Conservation (phyloP, 768 basidiomycete species). For the Tricholoma sp. region DNA sequence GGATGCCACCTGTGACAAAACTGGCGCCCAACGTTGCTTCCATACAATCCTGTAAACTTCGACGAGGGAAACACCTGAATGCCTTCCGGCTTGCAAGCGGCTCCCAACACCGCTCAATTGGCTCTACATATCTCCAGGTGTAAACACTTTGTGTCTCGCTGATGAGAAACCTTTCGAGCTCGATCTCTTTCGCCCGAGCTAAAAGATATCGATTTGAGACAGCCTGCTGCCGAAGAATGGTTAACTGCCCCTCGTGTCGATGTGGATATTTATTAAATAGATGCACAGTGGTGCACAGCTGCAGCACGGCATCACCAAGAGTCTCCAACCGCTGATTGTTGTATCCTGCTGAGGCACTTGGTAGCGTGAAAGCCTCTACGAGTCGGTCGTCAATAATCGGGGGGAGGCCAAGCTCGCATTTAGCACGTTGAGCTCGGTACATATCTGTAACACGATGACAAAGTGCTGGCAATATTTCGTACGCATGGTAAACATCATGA, state of each 20-base stretch:
- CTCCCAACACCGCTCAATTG: slow-evolving; percentile 28
- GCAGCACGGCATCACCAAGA: slow-evolving; percentile 79
- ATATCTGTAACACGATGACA: slow-evolving; percentile 61
- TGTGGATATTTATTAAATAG: slow-evolving; percentile 72
- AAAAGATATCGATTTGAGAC: slow-evolving; percentile 73
- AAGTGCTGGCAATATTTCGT: slow-evolving; percentile 60
- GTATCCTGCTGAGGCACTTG: slow-evolving; percentile 55
- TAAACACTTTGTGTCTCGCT: slow-evolving; percentile 49
- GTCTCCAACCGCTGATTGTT: slow-evolving; percentile 88
- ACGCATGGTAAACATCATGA: slow-evolving; percentile 41
- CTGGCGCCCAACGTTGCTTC: slow-evolving; percentile 80
- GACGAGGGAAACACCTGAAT: slow-evolving; percentile 50
- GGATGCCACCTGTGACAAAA: slow-evolving; percentile 68
- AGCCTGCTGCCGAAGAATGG: slow-evolving; percentile 53
- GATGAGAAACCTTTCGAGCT: slow-evolving; percentile 59
- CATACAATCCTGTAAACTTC: slow-evolving; percentile 84
- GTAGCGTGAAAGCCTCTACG: slow-evolving; percentile 73
- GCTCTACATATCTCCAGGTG: slow-evolving; percentile 54
- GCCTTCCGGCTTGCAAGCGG: slow-evolving; percentile 24
- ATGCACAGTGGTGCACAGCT: slow-evolving; percentile 71
- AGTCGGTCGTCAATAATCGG: slow-evolving; percentile 52
- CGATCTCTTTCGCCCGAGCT: slow-evolving; percentile 56
- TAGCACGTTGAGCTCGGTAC: slow-evolving; percentile 53
- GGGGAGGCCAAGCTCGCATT: slow-evolving; percentile 55
- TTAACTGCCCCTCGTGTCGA: slow-evolving; percentile 81